A percentile compares a stretch with the other conserved stretches of the same genome.
phyloP scores from a whole-genome alignment of 176 grass and related monocot species.

The Raddia distichophylla region DNA sequence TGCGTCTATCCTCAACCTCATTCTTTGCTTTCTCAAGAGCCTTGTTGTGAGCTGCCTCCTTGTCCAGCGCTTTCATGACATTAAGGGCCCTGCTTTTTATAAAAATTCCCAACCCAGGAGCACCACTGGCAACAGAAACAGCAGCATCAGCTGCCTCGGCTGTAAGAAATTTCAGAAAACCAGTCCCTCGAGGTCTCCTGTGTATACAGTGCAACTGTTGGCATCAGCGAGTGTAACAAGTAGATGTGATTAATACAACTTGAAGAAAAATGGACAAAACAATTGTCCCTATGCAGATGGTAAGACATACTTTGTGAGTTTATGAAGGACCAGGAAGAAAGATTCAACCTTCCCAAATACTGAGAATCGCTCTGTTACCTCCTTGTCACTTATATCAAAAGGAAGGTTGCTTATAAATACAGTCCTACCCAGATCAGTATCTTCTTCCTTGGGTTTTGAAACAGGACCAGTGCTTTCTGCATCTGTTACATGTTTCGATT shows the following conservation, averaged over 20 bases:
- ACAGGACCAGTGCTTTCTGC: constrained; percentile 27
- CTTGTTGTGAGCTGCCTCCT: constrained; percentile 87
- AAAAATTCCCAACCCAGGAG: constrained; percentile 82
- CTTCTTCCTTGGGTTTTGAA: constrained; percentile 51
- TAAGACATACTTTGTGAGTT: constrained; percentile 86
- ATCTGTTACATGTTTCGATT: constrained; percentile 29
- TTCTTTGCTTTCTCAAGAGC: constrained; percentile 69
- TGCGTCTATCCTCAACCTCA: constrained; percentile 82
- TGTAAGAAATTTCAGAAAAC: constrained; percentile 79
- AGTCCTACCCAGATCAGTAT: constrained; percentile 67
- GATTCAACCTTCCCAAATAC: constrained; percentile 87
- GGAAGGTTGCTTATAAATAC: constrained; percentile 98
- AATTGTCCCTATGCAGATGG: background rate
- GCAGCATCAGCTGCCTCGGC: constrained; percentile 66
- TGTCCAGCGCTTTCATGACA: constrained; percentile 79
- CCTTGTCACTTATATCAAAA: constrained; percentile 76
- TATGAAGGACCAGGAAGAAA: constrained; percentile 86
- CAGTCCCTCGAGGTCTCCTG: constrained; percentile 89
- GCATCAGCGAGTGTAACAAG: constrained; percentile 21
- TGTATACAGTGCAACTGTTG: constrained; percentile 11
- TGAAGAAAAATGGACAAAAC: background rate
- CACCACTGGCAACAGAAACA: constrained; percentile 74
- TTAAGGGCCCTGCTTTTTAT: constrained; percentile 77
- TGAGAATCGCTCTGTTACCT: constrained; percentile 76
- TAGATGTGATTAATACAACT: constrained; percentile 19